Evolutionary conservation across 179 eudicot species (phyloP).

Genomic region (Kewa caespitosa): DNA sequence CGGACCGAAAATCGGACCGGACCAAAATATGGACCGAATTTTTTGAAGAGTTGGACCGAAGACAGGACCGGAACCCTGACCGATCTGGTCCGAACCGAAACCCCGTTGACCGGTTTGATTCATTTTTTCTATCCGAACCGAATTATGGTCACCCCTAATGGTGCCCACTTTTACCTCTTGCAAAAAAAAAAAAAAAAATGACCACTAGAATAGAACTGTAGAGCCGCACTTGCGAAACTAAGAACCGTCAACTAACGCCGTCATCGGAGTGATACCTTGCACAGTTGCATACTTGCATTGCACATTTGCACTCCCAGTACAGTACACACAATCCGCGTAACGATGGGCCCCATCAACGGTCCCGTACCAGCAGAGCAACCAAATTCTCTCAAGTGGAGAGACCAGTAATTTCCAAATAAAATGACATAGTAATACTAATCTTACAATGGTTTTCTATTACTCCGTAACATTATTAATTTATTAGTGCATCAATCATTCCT

Average conservation of each 20-base stretch:
- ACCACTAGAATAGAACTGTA: too few species aligned
- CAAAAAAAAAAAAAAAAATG: too few species aligned
- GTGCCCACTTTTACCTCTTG: background rate
- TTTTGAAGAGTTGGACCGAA: too few species aligned
- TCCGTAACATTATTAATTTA: background rate
- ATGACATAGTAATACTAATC: background rate
- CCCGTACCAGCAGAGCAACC: conserved; percentile 17
- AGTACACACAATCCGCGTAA: conserved; percentile 23
- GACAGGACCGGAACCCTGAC: too few species aligned
- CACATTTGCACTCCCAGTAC: background rate
- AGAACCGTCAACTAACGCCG: conserved; percentile 31
- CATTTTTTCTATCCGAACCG: too few species aligned
- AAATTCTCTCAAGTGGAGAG: background rate
- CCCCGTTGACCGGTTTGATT: too few species aligned
- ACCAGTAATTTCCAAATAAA: background rate
- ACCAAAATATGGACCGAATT: too few species aligned
- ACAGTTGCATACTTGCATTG: too few species aligned
- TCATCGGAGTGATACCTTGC: conserved; percentile 11
- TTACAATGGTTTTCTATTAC: background rate
- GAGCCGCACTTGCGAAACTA: too few species aligned
- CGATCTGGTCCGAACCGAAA: too few species aligned
- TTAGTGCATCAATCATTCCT: background rate
- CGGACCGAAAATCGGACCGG: too few species aligned
- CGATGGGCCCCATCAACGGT: conserved; percentile 27
- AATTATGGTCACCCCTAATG: too few species aligned